phyloP scores from a whole-genome alignment of 352 stramenopile species.

The Phytophthora cryptogea region DNA sequence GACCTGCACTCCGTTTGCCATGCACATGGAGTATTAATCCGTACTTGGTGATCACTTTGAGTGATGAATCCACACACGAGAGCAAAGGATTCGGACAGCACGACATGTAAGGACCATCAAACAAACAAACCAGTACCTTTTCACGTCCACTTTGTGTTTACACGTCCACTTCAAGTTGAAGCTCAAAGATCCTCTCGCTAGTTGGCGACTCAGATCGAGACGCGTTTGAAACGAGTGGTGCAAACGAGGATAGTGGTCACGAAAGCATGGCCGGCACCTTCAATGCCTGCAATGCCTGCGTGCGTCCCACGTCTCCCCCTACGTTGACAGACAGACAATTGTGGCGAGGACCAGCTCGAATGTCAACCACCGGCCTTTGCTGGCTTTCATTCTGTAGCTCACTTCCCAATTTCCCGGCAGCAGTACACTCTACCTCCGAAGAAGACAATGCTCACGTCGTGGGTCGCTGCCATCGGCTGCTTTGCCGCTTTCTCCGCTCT shows the following conservation, averaged over 20 bases:
- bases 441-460: conserved; percentile 45
- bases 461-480: conserved; percentile 34
- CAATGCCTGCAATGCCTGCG: conserved; percentile 11
- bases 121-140: too few relatives aligned
- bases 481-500: conserved; percentile 28
- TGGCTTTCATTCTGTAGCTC: conserved; percentile 8
- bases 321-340: conserved; percentile 8
- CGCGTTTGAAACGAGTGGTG: neutral
- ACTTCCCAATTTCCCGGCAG: conserved; percentile 37
- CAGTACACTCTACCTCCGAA: conserved; percentile 9
- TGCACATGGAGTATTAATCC: neutral
- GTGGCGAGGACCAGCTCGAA: neutral
- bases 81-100: neutral
- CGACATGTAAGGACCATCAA: neutral
- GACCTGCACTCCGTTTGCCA: neutral
- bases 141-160: conserved; percentile 1
- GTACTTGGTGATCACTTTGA: neutral
- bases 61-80: neutral
- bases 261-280: conserved; percentile 7
- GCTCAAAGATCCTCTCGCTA: conserved; percentile 2
- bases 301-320: conserved; percentile 23
- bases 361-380: conserved; percentile 5
- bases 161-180: conserved; percentile 11
- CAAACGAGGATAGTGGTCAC: neutral
- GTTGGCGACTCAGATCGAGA: neutral